phyloP scores from a whole-genome alignment of 106 monocot species.

The Apostasia ramifera region DNA sequence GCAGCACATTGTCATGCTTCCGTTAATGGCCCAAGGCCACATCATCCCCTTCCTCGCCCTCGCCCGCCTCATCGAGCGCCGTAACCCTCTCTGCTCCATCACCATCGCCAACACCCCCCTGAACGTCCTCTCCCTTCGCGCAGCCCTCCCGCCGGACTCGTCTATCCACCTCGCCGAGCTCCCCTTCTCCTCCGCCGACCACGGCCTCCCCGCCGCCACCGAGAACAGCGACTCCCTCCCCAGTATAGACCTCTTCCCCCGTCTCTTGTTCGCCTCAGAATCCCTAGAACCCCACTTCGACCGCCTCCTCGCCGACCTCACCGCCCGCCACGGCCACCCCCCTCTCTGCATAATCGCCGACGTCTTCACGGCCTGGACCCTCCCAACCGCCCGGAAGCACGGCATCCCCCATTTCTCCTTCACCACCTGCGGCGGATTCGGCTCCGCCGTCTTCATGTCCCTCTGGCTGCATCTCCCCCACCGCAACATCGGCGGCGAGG shows the following conservation, averaged over 20 bases:
- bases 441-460: slow-evolving; percentile 22
- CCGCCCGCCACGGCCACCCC: slow-evolving; percentile 29
- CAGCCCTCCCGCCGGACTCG: slow-evolving; percentile 30
- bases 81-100: slow-evolving; percentile 22
- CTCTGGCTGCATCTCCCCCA: slow-evolving; percentile 27
- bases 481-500: not conserved
- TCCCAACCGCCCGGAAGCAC: slow-evolving; percentile 26
- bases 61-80: slow-evolving; percentile 27
- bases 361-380: slow-evolving; percentile 4
- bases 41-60: slow-evolving; percentile 73
- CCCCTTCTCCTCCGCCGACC: slow-evolving; percentile 24
- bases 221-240: slow-evolving; percentile 19
- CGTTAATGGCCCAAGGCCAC: slow-evolving; percentile 70
- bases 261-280: slow-evolving; percentile 51
- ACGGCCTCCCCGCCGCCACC: slow-evolving; percentile 29
- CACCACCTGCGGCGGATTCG: slow-evolving; percentile 35
- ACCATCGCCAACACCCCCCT: not conserved
- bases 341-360: slow-evolving; percentile 24
- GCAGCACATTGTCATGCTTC: slow-evolving; percentile 37
- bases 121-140: slow-evolving; percentile 32
- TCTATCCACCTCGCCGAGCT: slow-evolving; percentile 4
- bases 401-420: slow-evolving; percentile 56
- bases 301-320: slow-evolving; percentile 10
- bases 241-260: slow-evolving; percentile 28
- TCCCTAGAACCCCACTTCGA: slow-evolving; percentile 12